Percentiles rank a stretch among this genome's conserved stretches.
Conservation (phyloP, 192 early-diverging fungal genomes). For the Umbelopsis ramanniana region DNA sequence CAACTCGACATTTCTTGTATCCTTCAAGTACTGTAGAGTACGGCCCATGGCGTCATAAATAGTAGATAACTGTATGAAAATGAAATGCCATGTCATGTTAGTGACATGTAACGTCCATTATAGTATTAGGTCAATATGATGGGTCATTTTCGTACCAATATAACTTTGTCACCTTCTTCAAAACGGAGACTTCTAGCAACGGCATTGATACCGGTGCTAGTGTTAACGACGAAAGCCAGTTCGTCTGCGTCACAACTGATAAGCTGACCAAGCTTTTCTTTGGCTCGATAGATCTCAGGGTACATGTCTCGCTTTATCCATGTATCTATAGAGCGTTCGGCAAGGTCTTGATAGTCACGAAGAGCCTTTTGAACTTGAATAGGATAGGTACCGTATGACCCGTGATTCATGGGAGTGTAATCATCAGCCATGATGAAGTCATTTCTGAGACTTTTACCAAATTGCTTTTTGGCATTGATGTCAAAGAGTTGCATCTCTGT, state of each 20-base stretch:
- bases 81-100: neutral
- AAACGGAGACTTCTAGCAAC: slow-evolving; percentile 51
- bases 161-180: slow-evolving; percentile 46
- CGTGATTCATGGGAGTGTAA: slow-evolving; percentile 64
- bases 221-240: slow-evolving; percentile 62
- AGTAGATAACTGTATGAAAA: slow-evolving; percentile 48
- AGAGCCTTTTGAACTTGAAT: slow-evolving; percentile 29
- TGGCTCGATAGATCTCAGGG: slow-evolving; percentile 32
- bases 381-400: slow-evolving; percentile 60
- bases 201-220: slow-evolving; percentile 59
- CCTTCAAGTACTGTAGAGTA: slow-evolving; percentile 50
- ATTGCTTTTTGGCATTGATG: slow-evolving; percentile 25
- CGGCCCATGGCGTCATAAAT: slow-evolving; percentile 55
- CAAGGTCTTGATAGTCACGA: slow-evolving; percentile 20
- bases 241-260: slow-evolving; percentile 56
- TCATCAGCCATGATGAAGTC: slow-evolving; percentile 55
- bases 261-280: slow-evolving; percentile 43
- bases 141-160: slow-evolving; percentile 21
- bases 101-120: neutral
- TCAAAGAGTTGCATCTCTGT: neutral
- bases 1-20: slow-evolving; percentile 43
- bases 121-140: neutral
- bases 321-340: slow-evolving; percentile 51
- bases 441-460: slow-evolving; percentile 47
- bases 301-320: slow-evolving; percentile 54